Conservation (phyloP, 106 monocot species). For the Allium cepa region DNA sequence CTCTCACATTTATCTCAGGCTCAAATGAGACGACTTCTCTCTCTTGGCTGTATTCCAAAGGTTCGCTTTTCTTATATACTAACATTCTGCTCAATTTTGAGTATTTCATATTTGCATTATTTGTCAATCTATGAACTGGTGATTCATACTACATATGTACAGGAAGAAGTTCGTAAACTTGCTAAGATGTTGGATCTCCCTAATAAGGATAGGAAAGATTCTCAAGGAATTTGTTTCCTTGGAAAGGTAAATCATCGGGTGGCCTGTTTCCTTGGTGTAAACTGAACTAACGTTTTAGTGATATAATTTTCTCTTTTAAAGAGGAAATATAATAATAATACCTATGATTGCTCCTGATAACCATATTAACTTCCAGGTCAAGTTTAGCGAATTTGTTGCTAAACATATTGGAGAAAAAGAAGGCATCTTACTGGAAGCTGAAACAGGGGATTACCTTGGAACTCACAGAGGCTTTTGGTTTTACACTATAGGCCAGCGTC, state of each 20-base stretch:
- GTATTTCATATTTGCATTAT: not conserved
- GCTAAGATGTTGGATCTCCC: conserved; percentile 74
- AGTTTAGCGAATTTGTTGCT: conserved; percentile 94
- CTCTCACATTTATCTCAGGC: conserved; percentile 88
- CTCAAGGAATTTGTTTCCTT: conserved; percentile 97
- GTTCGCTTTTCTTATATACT: conserved; percentile 17
- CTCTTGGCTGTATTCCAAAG: conserved; percentile 87
- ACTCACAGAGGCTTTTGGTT: conserved; percentile 96
- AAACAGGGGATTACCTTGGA: conserved; percentile 95
- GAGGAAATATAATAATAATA: no score
- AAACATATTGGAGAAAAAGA: conserved; percentile 92
- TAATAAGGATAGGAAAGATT: conserved; percentile 89
- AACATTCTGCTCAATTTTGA: not conserved
- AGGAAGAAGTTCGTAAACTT: conserved; percentile 88
- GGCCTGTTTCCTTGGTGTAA: no score
- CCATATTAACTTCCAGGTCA: conserved; percentile 47
- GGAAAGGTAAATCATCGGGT: conserved; percentile 53
- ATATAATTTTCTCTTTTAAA: no score
- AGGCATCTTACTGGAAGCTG: conserved; percentile 85
- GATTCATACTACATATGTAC: not conserved
- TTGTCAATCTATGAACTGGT: no score
- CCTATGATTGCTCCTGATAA: no score
- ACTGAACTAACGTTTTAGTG: not conserved
- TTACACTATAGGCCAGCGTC: conserved; percentile 96
- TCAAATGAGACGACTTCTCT: conserved; percentile 82